Evolutionary conservation across 2,329 filamentous ascomycete species (phyloP).

Genomic region (Fusarium sp.): DNA sequence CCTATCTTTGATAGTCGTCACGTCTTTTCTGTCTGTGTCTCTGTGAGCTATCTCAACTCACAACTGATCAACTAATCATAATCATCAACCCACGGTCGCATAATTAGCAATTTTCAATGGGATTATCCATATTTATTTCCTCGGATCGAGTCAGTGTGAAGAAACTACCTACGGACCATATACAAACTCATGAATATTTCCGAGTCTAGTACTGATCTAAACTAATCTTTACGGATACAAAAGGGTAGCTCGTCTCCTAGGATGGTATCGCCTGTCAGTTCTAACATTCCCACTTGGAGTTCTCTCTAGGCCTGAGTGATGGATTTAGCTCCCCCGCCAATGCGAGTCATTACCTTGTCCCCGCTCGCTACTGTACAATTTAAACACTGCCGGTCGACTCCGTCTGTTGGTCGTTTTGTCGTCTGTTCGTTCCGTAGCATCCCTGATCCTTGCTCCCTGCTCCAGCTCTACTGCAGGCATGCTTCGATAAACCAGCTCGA

Average conservation of each 20-base stretch:
- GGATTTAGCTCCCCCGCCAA: constrained; percentile 40
- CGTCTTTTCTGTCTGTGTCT: neutral
- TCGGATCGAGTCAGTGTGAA: neutral
- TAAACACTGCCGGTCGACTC: constrained; percentile 38
- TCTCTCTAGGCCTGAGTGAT: constrained; percentile 30
- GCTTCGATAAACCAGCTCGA: constrained; percentile 2
- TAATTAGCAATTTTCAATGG: neutral
- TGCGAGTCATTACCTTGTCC: constrained; percentile 45
- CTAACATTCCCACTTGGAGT: constrained; percentile 18
- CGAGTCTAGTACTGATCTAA: neutral
- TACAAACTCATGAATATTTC: neutral
- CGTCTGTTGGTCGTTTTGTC: constrained; percentile 26
- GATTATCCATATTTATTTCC: neutral
- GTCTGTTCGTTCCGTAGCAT: constrained; percentile 27
- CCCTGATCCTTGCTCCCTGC: constrained; percentile 36
- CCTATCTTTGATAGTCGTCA: constrained; percentile 28
- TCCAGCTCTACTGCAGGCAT: constrained; percentile 11
- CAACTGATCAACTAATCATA: neutral
- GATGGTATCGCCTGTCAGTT: constrained; percentile 17
- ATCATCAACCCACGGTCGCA: constrained; percentile 1
- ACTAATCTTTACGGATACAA: constrained; percentile 1
- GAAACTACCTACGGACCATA: constrained; percentile 5
- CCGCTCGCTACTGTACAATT: constrained; percentile 23
- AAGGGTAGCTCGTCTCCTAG: constrained; percentile 8
- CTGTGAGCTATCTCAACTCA: constrained; percentile 17